Evolutionary conservation across 148 eudicot species (phyloP).

Genomic region (Heliamphora exappendiculata): DNA sequence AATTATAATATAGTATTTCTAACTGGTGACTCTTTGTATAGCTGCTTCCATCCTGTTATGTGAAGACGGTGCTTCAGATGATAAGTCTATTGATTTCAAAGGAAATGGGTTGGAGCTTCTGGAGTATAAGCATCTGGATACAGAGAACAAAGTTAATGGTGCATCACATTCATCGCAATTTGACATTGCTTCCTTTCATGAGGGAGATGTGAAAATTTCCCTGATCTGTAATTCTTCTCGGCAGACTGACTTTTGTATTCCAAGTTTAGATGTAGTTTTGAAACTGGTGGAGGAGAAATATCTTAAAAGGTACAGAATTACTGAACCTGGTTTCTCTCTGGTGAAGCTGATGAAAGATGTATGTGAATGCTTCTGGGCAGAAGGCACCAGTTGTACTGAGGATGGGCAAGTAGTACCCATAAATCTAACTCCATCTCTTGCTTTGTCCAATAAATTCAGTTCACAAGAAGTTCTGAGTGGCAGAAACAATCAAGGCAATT

Average conservation of each 20-base stretch:
- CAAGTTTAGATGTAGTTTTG: constrained; percentile 34
- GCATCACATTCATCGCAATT: constrained; percentile 4
- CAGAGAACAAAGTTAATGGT: neutral
- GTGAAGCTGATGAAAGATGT: constrained; percentile 36
- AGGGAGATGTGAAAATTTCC: constrained; percentile 50
- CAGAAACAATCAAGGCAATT: neutral
- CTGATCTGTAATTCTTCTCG: constrained; percentile 18
- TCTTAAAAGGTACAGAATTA: constrained; percentile 24
- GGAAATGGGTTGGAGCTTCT: neutral
- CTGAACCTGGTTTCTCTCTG: constrained; percentile 30
- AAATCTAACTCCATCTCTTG: constrained; percentile 2
- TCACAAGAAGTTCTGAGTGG: constrained; percentile 8
- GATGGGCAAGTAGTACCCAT: neutral
- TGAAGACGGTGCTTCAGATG: neutral
- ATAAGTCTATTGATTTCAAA: neutral
- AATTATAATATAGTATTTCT: no score
- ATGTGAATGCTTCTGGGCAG: constrained; percentile 32
- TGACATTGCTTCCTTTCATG: constrained; percentile 45
- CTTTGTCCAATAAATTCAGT: neutral
- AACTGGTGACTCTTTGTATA: neutral
- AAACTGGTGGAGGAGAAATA: constrained; percentile 39
- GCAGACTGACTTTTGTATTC: constrained; percentile 11
- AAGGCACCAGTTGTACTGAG: constrained; percentile 12
- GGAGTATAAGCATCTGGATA: neutral
- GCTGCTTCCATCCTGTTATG: neutral